These are phyloP conservation scores for Holtermannia corniformis DNA, from an alignment of 768 basidiomycete species.

Conservation along the genomic window DNA sequence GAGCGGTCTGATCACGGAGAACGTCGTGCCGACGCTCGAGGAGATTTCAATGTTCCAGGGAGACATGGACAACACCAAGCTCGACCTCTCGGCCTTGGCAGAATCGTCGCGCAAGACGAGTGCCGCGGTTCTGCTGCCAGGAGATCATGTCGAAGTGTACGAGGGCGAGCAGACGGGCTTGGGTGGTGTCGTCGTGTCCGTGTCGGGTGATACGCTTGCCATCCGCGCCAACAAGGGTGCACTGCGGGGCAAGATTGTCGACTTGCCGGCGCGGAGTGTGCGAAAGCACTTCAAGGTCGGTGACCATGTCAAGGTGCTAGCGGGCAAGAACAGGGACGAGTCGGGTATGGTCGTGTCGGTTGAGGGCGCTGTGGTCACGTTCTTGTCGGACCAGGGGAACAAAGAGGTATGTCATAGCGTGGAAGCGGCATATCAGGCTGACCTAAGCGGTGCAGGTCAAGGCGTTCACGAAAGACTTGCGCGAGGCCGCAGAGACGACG, in stretches of 20 bases:
- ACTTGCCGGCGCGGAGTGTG: slow-evolving; percentile 60
- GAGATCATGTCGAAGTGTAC: slow-evolving; percentile 94
- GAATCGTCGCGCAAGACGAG: slow-evolving; percentile 85
- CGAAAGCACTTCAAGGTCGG: slow-evolving; percentile 92
- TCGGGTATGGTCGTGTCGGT: slow-evolving; percentile 89
- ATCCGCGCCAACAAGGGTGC: slow-evolving; percentile 59
- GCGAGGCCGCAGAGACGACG: slow-evolving; percentile 96
- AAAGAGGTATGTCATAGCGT: slow-evolving; percentile 65
- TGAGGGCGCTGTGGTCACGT: slow-evolving; percentile 76
- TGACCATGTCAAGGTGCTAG: slow-evolving; percentile 98
- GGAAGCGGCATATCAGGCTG: slow-evolving; percentile 3
- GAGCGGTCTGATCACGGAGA: slow-evolving; percentile 52
- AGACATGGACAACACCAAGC: slow-evolving; percentile 51
- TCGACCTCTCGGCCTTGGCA: slow-evolving; percentile 83
- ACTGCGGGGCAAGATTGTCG: slow-evolving; percentile 48
- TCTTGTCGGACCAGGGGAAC: slow-evolving; percentile 94
- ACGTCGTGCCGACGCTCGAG: slow-evolving; percentile 89
- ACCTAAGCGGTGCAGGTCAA: slow-evolving; percentile 57
- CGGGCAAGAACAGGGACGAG: slow-evolving; percentile 86
- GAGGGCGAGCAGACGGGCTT: slow-evolving; percentile 94
- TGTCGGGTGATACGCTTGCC: slow-evolving; percentile 74
- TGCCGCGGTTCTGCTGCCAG: slow-evolving; percentile 90
- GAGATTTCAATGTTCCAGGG: slow-evolving; percentile 87
- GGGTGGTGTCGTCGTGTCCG: slow-evolving; percentile 82
- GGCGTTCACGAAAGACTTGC: slow-evolving; percentile 92